These are phyloP conservation scores for Apiospora hydei DNA, from an alignment of 2,329 filamentous ascomycete species.

Conservation along the genomic window DNA sequence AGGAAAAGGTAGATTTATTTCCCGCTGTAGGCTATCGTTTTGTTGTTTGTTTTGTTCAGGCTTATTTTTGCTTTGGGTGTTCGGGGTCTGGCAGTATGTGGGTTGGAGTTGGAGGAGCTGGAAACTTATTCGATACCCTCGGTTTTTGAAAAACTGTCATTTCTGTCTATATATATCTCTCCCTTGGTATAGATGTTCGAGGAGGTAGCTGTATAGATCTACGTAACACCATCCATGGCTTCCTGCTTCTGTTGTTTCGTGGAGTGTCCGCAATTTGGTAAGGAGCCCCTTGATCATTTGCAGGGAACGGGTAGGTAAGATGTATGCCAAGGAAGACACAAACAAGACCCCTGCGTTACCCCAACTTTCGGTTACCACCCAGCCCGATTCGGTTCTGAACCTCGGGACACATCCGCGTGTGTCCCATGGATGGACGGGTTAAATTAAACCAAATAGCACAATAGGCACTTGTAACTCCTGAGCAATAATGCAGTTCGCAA, in stretches of 20 bases:
- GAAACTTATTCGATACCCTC: background rate
- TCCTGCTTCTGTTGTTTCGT: background rate
- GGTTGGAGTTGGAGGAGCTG: background rate
- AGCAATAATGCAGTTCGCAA: background rate
- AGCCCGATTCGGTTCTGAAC: background rate
- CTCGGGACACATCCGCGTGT: background rate
- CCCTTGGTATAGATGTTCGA: background rate
- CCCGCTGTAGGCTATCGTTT: too few species aligned
- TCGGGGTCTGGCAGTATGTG: background rate
- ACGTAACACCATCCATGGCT: background rate
- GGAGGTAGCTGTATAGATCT: background rate
- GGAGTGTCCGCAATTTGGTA: background rate
- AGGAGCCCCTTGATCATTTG: too few species aligned
- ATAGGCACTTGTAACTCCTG: background rate
- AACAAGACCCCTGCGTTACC: background rate
- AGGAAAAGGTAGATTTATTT: background rate
- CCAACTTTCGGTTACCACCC: background rate
- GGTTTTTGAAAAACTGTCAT: slow-evolving; percentile 3
- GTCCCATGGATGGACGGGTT: background rate
- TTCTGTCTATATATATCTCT: background rate
- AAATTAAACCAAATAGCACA: background rate
- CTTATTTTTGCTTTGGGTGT: background rate
- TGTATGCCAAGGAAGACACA: background rate
- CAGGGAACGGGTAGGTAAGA: background rate
- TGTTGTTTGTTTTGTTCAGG: background rate